Conservation (phyloP, 108 stramenopile species). For the Aurantiochytrium sp. region DNA sequence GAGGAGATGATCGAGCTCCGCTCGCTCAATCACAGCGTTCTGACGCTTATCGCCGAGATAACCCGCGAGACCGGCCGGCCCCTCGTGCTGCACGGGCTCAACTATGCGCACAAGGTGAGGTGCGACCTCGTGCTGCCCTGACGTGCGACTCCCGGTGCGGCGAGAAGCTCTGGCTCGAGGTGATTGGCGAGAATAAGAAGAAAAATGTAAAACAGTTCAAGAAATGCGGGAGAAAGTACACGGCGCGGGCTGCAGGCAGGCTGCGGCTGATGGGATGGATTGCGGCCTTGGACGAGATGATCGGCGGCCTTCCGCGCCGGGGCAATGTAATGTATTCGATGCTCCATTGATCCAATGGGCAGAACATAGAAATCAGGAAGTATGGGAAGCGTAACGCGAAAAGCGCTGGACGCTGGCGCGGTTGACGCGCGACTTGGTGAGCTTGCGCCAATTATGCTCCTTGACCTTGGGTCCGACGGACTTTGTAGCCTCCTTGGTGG, state of each 20-base stretch:
- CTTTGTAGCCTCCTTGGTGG: not conserved
- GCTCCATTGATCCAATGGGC: no score
- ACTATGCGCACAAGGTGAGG: not conserved
- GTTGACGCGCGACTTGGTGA: not conserved
- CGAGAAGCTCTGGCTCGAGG: no score
- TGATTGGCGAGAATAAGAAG: no score
- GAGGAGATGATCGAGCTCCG: not conserved
- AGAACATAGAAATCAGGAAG: no score
- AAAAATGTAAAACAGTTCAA: no score
- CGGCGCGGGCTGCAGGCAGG: no score
- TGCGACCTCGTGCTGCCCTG: not conserved
- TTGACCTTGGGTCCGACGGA: not conserved
- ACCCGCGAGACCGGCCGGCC: not conserved
- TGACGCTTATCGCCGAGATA: not conserved
- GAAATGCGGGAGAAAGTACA: no score
- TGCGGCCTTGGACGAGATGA: no score
- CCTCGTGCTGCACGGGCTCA: not conserved
- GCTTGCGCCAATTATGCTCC: not conserved
- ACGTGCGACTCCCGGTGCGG: not conserved
- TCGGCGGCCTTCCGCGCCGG: no score
- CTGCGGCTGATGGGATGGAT: no score
- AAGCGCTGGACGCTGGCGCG: not conserved
- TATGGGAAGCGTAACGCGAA: not conserved
- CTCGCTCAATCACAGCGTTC: not conserved
- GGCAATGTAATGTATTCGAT: no score